These are phyloP conservation scores for Tetracladium maxilliforme DNA, from an alignment of 2,329 filamentous ascomycete genomes.

Conservation along the genomic window DNA sequence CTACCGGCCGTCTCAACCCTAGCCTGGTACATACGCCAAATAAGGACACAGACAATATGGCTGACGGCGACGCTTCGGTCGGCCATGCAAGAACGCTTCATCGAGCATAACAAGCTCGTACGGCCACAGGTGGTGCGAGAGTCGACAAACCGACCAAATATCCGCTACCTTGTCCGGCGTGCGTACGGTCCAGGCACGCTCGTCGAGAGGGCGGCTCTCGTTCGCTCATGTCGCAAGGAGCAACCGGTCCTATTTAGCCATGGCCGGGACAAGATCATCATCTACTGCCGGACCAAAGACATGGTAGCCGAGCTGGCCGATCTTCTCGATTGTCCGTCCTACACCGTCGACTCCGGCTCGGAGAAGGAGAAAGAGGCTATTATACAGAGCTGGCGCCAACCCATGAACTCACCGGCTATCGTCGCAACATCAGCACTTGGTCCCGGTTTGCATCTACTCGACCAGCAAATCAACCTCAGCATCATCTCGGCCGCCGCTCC, in stretches of 20 bases:
- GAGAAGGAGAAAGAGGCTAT: constrained; percentile 4
- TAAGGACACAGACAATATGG: constrained; percentile 5
- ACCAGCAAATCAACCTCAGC: too few relatives aligned
- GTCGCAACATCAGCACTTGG: constrained; percentile 3
- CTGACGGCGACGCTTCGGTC: constrained; percentile 4
- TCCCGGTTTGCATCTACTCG: too few relatives aligned
- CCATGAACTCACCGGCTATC: constrained; percentile 3
- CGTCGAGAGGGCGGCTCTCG: constrained; percentile 3
- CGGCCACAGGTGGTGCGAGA: constrained; percentile 4
- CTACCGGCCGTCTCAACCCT: constrained; percentile 4
- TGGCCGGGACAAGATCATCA: constrained; percentile 5
- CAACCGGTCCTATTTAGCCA: too few relatives aligned
- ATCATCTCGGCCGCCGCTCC: too few relatives aligned
- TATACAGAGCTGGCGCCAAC: constrained; percentile 3
- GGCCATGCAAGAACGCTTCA: constrained; percentile 5
- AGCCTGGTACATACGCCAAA: constrained; percentile 4
- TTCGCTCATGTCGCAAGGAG: too few relatives aligned
- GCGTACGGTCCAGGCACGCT: constrained; percentile 1
- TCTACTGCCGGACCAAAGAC: constrained; percentile 4
- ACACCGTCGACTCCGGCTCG: constrained; percentile 1
- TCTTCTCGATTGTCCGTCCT: constrained; percentile 2
- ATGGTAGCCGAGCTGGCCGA: constrained; percentile 3
- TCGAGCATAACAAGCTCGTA: constrained; percentile 6
- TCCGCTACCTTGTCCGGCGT: constrained; percentile 5
- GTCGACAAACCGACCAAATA: constrained; percentile 6